Evolutionary conservation across 768 basidiomycete species (phyloP).

Genomic region (Polyporus arcularius): DNA sequence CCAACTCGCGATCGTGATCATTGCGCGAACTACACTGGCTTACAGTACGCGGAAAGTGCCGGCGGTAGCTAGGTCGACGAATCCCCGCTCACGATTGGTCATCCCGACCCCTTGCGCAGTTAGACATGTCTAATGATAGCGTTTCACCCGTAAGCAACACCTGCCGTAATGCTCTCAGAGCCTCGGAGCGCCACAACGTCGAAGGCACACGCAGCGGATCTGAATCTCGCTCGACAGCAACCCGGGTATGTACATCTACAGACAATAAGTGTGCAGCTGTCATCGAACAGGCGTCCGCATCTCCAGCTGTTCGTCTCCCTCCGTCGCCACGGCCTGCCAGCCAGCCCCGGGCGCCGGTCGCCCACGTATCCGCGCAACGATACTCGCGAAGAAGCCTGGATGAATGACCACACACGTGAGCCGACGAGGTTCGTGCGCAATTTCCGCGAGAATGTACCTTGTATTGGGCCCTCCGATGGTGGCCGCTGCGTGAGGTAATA

Average conservation of each 20-base stretch:
- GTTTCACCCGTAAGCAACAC: neutral
- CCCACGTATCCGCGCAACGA: slow-evolving; percentile 51
- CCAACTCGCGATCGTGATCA: slow-evolving; percentile 14
- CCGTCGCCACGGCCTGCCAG: slow-evolving; percentile 78
- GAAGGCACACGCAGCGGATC: neutral
- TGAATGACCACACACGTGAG: slow-evolving; percentile 6
- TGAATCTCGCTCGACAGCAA: neutral
- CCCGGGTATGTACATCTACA: neutral
- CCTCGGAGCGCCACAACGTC: neutral
- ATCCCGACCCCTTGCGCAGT: neutral
- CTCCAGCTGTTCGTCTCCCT: slow-evolving; percentile 68
- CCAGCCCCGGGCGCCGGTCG: slow-evolving; percentile 58
- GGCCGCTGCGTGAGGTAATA: slow-evolving; percentile 74
- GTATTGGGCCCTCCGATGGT: slow-evolving; percentile 32
- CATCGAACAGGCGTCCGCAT: slow-evolving; percentile 39
- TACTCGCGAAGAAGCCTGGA: slow-evolving; percentile 44
- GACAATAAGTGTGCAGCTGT: neutral
- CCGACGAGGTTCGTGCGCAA: neutral
- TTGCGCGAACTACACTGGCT: slow-evolving; percentile 12
- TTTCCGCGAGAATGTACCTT: slow-evolving; percentile 1
- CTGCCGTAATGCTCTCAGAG: neutral
- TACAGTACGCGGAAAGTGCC: slow-evolving; percentile 11
- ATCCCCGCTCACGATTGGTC: neutral
- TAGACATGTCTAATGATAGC: neutral
- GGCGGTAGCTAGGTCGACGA: slow-evolving; percentile 8